Conservation (phyloP, 371 early-diverging fungal genomes). For the Syncephalastrum sp. region DNA sequence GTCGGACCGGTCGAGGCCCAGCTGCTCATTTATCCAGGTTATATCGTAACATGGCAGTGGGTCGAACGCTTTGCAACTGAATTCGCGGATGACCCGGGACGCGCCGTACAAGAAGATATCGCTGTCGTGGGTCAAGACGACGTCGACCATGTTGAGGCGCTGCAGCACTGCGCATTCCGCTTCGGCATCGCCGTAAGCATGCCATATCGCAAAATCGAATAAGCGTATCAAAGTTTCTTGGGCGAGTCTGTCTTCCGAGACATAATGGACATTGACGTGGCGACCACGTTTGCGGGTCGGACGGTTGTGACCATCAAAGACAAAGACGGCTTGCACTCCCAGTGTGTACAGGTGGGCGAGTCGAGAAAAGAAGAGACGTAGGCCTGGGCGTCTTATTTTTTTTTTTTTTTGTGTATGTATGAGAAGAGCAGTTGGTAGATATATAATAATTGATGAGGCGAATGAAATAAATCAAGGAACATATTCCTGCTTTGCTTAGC, state of each 20-base stretch:
- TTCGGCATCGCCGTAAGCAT: constrained; percentile 44
- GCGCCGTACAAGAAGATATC: constrained; percentile 45
- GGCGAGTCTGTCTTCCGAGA: constrained; percentile 10
- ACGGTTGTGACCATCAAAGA: constrained; percentile 38
- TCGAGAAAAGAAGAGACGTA: constrained; percentile 32
- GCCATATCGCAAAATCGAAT: constrained; percentile 34
- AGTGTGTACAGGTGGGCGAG: constrained; percentile 29
- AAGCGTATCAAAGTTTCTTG: constrained; percentile 16
- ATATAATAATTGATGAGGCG: too few relatives aligned
- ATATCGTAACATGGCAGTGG: constrained; percentile 24
- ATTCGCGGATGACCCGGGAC: constrained; percentile 28
- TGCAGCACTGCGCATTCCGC: constrained; percentile 44
- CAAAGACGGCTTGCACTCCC: constrained; percentile 42
- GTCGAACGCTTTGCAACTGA: constrained; percentile 20
- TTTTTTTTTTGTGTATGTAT: neutral
- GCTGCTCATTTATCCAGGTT: constrained; percentile 19
- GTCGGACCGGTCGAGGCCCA: constrained; percentile 33
- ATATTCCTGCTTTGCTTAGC: constrained; percentile 8
- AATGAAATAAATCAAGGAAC: too few relatives aligned
- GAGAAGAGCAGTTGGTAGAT: too few relatives aligned
- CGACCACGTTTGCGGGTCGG: constrained; percentile 31
- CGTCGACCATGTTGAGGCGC: constrained; percentile 31
- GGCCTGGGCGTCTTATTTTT: constrained; percentile 17
- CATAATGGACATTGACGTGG: constrained; percentile 12
- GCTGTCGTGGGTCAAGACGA: constrained; percentile 36